Evolutionary conservation across 2,329 filamentous ascomycete genomes (phyloP), one percentile per base, ranked within the genome.

Genomic region (Tolypocladium ovalisporum): DNA sequence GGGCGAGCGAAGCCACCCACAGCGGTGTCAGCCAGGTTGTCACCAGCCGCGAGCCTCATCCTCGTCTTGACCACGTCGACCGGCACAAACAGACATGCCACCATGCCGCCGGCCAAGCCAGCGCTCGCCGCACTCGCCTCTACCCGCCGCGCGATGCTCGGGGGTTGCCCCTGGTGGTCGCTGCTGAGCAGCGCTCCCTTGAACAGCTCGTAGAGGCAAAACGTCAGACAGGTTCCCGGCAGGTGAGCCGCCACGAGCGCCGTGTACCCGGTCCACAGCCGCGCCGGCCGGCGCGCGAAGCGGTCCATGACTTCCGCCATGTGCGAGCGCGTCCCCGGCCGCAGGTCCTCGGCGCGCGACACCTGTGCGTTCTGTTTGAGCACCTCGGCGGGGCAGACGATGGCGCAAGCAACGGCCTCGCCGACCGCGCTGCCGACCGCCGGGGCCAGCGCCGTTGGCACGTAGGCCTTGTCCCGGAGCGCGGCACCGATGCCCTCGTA

Each of bases 281-380:
- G 36, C 19, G 54, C 29, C 12, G 58, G 58, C 8, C 54, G 58
- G 12, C 56, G 29, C 24, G 54, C 29, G 32, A 60, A 57, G 49
- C 29, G 22, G 39, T 39, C 52, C 51, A 56, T 15, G 19, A 56
- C 44, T 5, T 15, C 24, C 15, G 44, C 44, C 44, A 19, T 49
- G 44, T 49, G 44, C 44, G 44, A 49, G 15, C 44, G 44, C 53
- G 27, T 54, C 3, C 44, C 56, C 19, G 55, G 42, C 24, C 27
- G 29, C 53, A 52, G 35, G 3, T 36, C 27, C 22, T 42, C 52
- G 35, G 39, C 54, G 34, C n/a, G 36, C n/a, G 54, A 55, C 7
- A 63, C 57, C 52, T 63, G 62, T 22, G 62, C 62, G 22, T 63
- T 63, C 58, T 63, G 62, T 54, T 63, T 63, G 39, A 62, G 24